These are phyloP conservation scores for Blastobotrys robertii DNA, from an alignment of 805 yeast species.

Conservation along the genomic window DNA sequence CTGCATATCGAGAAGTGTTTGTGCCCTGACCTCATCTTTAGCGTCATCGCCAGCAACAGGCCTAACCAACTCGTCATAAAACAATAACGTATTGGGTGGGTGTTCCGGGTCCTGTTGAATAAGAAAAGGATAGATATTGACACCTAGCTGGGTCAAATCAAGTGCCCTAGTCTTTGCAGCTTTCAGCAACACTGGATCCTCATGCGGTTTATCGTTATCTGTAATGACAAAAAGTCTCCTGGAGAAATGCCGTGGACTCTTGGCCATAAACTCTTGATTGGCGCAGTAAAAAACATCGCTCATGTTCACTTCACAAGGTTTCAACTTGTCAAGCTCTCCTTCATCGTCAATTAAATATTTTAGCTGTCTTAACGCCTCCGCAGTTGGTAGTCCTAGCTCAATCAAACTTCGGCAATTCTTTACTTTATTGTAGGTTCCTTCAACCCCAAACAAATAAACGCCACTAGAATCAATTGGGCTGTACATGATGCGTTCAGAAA, in stretches of 20 bases:
- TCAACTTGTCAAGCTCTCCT: constrained; percentile 18
- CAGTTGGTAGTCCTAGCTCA: constrained; percentile 14
- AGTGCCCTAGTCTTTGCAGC: constrained; percentile 47
- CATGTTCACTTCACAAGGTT: constrained; percentile 25
- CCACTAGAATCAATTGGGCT: constrained; percentile 69
- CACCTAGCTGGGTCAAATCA: constrained; percentile 47
- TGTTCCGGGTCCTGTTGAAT: constrained; percentile 29
- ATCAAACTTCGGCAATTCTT: constrained; percentile 22
- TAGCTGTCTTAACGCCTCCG: constrained; percentile 10
- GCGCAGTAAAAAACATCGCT: constrained; percentile 40
- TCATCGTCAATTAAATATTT: constrained; percentile 14
- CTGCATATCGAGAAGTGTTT: not conserved
- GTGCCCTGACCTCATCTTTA: not conserved
- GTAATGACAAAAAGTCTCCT: constrained; percentile 65
- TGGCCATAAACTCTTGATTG: constrained; percentile 44
- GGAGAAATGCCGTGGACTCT: constrained; percentile 37
- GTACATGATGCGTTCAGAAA: constrained; percentile 55
- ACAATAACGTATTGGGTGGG: constrained; percentile 35
- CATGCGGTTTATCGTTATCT: constrained; percentile 59
- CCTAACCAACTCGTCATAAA: constrained; percentile 42
- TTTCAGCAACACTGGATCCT: constrained; percentile 32
- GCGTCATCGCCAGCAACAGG: not conserved
- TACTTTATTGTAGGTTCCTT: constrained; percentile 24
- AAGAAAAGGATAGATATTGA: constrained; percentile 56
- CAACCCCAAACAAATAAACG: constrained; percentile 40